A percentile compares a stretch with the other conserved stretches of the same genome.
These are phyloP conservation scores for Rhododendron williamsianum DNA, from an alignment of 148 eudicot genomes.

Conservation along the genomic window DNA sequence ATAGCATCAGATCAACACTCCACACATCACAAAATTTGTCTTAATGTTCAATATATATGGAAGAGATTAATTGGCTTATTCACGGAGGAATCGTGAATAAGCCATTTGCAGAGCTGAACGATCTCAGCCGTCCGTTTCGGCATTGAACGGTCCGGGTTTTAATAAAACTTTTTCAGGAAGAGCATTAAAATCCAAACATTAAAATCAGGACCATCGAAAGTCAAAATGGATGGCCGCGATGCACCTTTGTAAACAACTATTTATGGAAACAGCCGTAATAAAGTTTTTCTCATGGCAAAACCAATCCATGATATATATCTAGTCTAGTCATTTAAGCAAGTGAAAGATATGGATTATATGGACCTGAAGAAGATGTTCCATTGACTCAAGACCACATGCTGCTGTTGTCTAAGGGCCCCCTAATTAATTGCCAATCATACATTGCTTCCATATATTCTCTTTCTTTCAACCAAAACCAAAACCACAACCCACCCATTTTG, in stretches of 20 bases:
- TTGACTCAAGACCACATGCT: not conserved
- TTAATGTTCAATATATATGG: not conserved
- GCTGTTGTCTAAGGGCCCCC: not conserved
- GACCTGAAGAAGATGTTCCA: not conserved
- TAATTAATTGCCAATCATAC: too few relatives aligned
- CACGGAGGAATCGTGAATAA: too few relatives aligned
- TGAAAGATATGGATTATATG: not conserved
- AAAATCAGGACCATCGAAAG: too few relatives aligned
- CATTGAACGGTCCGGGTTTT: too few relatives aligned
- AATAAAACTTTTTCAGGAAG: too few relatives aligned
- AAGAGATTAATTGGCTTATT: too few relatives aligned
- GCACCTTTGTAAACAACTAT: too few relatives aligned
- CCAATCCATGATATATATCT: not conserved
- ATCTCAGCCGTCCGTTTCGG: too few relatives aligned
- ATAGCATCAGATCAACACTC: not conserved
- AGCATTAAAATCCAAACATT: too few relatives aligned
- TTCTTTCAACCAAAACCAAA: not conserved
- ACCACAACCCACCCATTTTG: slow-evolving; percentile 1
- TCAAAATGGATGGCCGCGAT: too few relatives aligned
- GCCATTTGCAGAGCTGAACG: too few relatives aligned
- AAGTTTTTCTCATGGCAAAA: not conserved
- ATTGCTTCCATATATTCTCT: not conserved
- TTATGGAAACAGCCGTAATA: too few relatives aligned
- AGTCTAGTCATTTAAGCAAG: not conserved
- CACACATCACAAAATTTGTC: not conserved